These are phyloP conservation scores for Populus pruinosa DNA, from an alignment of 345 rosid genomes.

Conservation along the genomic window DNA sequence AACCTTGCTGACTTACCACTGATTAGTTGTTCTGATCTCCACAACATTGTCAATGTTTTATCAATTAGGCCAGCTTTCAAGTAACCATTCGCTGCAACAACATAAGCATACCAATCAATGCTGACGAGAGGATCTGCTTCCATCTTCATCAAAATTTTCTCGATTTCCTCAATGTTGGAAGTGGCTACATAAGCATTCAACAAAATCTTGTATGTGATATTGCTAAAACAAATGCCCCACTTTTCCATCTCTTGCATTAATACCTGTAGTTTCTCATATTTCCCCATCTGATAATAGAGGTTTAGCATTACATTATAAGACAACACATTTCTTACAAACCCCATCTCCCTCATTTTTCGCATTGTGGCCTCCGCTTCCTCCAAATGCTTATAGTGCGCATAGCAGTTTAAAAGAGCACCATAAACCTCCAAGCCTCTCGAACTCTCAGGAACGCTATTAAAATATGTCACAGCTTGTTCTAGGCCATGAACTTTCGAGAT, in stretches of 20 bases:
- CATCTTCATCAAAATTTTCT: conserved; percentile 43
- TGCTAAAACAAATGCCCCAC: conserved; percentile 30
- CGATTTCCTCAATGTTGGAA: conserved; percentile 49
- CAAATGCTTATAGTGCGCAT: conserved; percentile 29
- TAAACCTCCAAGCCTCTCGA: conserved; percentile 35
- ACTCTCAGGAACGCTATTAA: conserved; percentile 24
- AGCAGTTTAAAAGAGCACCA: conserved; percentile 53
- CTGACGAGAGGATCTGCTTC: conserved; percentile 35
- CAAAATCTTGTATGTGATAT: conserved; percentile 37
- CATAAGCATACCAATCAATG: conserved; percentile 48
- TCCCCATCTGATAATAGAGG: conserved; percentile 38
- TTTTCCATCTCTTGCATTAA: conserved; percentile 57
- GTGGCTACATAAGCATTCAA: conserved; percentile 48
- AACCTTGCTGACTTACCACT: conserved; percentile 10
- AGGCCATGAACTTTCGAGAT: conserved; percentile 47
- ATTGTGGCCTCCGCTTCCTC: conserved; percentile 46
- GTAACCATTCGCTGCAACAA: conserved; percentile 42
- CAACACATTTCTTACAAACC: conserved; percentile 25
- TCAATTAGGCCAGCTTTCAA: conserved; percentile 45
- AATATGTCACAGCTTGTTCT: conserved; percentile 41
- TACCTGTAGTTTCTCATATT: conserved; percentile 38
- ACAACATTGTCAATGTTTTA: conserved; percentile 41
- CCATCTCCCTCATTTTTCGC: conserved; percentile 34
- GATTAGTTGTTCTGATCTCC: conserved; percentile 38
- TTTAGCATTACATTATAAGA: conserved; percentile 55